Evolutionary conservation across 305 asterid species (phyloP).

Genomic region (Rubia peregrina): DNA sequence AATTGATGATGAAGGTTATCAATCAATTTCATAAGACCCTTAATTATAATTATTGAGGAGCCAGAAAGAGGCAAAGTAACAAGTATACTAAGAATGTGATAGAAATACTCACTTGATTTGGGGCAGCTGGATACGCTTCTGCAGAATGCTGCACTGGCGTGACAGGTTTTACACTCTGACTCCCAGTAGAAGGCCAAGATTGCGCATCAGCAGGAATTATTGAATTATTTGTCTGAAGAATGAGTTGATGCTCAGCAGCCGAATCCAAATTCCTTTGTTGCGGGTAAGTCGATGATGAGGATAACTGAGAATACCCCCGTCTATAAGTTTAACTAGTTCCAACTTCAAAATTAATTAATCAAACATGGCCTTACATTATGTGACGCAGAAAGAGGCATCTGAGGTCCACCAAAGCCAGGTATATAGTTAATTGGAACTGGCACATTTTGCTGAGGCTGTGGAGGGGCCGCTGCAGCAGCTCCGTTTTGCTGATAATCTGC

Average conservation of each 20-base stretch:
- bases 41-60: conserved; percentile 15
- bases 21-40: conserved; percentile 6
- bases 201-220: conserved; percentile 47
- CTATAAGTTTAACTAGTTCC: not conserved
- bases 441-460: conserved; percentile 40
- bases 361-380: conserved; percentile 38
- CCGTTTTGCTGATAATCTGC: conserved; percentile 48
- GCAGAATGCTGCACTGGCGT: conserved; percentile 39
- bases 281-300: not conserved
- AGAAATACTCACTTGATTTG: conserved; percentile 32
- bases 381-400: conserved; percentile 44
- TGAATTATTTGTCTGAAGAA: conserved; percentile 41
- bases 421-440: conserved; percentile 45
- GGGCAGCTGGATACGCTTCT: conserved; percentile 35
- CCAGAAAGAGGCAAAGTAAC: conserved; percentile 5
- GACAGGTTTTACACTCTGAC: conserved; percentile 43
- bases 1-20: conserved; percentile 19
- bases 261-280: conserved; percentile 46
- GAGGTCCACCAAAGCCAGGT: conserved; percentile 58
- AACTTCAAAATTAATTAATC: conserved; percentile 1
- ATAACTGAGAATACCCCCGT: conserved; percentile 22
- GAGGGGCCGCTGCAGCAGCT: conserved; percentile 37
- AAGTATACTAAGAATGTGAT: conserved; percentile 5
- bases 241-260: conserved; percentile 37
- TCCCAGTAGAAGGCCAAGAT: conserved; percentile 56